Evolutionary conservation across 805 yeast genomes (phyloP).

Genomic region (Myxozyma melibiosi): DNA sequence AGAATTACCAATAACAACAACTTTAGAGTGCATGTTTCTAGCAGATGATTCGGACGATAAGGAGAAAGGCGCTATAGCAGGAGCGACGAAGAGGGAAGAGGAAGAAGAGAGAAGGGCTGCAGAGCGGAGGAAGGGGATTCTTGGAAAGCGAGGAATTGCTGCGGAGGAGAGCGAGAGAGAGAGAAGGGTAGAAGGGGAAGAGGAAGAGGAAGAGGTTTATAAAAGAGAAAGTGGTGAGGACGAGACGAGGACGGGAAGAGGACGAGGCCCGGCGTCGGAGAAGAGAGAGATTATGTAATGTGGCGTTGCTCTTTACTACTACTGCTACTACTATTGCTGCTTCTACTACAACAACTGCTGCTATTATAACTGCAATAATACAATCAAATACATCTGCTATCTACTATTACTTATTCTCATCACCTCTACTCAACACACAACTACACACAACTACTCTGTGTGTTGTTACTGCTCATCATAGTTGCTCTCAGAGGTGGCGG

Average conservation of each 20-base stretch:
- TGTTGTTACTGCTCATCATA: not conserved
- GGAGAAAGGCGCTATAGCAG: not conserved
- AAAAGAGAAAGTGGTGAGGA: too few species aligned
- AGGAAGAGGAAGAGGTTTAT: not conserved
- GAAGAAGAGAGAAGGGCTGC: not conserved
- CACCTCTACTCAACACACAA: too few species aligned
- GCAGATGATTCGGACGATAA: not conserved
- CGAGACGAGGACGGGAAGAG: not conserved
- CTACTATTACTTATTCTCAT: too few species aligned
- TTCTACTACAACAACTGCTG: too few species aligned
- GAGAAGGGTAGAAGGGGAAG: not conserved
- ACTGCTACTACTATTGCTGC: too few species aligned
- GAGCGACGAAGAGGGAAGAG: conserved; percentile 4
- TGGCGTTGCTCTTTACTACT: too few species aligned
- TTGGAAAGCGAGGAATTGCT: not conserved
- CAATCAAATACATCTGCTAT: too few species aligned
- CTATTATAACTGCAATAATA: too few species aligned
- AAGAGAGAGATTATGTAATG: too few species aligned
- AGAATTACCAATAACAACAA: conserved; percentile 15
- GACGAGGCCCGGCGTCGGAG: not conserved
- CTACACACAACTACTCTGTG: too few species aligned
- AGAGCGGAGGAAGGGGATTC: conserved; percentile 1
- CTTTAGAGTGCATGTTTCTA: conserved; percentile 13
- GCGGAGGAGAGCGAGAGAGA: not conserved
- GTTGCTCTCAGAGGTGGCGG: not conserved